These are phyloP conservation scores for Usnea hakonensis DNA, from an alignment of 495 filamentous ascomycete species.

Conservation along the genomic window DNA sequence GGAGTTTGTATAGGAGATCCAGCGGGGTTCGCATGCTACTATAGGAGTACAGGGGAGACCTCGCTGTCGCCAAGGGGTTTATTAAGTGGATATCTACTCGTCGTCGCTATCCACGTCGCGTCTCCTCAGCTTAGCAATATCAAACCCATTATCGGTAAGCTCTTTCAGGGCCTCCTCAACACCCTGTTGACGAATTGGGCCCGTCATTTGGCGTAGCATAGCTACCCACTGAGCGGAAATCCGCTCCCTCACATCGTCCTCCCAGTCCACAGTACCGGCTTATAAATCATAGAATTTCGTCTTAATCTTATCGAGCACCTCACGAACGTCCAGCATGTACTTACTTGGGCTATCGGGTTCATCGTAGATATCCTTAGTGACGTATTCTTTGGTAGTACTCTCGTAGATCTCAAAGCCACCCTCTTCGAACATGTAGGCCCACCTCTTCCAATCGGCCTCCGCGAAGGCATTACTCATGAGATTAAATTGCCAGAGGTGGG, in stretches of 20 bases:
- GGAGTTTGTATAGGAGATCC: too few relatives aligned
- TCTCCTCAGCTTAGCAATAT: too few relatives aligned
- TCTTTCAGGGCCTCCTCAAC: too few relatives aligned
- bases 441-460: background rate
- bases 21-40: too few relatives aligned
- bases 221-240: background rate
- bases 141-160: too few relatives aligned
- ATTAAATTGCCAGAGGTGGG: background rate
- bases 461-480: background rate
- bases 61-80: too few relatives aligned
- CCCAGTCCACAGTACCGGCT: background rate
- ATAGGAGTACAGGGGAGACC: too few relatives aligned
- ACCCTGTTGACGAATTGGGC: too few relatives aligned
- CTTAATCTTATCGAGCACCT: slow-evolving; percentile 7
- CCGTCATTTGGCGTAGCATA: too few relatives aligned
- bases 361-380: slow-evolving; percentile 5
- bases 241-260: background rate
- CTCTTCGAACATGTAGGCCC: background rate
- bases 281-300: slow-evolving; percentile 3
- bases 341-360: background rate
- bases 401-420: slow-evolving; percentile 2
- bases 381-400: slow-evolving; percentile 5
- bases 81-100: too few relatives aligned
- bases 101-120: too few relatives aligned
- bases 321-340: background rate